These are phyloP conservation scores for Phycomyces blakesleeanus DNA, from an alignment of 192 early-diverging fungal genomes.

Conservation along the genomic window DNA sequence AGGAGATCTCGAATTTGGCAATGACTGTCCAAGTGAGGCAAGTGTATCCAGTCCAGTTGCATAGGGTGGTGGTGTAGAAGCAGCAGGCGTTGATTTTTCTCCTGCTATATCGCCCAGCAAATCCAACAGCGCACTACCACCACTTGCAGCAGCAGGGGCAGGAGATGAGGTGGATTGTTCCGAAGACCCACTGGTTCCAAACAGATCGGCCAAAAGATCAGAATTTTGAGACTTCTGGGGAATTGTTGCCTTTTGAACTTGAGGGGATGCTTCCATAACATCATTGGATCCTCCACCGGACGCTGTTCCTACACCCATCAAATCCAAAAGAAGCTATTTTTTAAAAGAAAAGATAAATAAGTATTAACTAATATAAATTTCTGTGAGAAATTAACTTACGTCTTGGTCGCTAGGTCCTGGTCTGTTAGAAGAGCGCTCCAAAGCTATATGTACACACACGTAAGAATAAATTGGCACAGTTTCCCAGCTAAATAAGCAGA, in stretches of 20 bases:
- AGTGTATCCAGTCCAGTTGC: constrained; percentile 19
- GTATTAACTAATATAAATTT: constrained; percentile 28
- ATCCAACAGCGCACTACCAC: constrained; percentile 27
- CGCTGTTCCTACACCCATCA: constrained; percentile 63
- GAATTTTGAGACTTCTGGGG: constrained; percentile 32
- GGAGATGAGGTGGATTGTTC: constrained; percentile 31
- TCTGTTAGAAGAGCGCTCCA: constrained; percentile 10
- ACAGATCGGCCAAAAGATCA: constrained; percentile 72
- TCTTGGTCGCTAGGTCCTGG: constrained; percentile 51
- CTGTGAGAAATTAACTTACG: constrained; percentile 35
- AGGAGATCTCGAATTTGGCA: constrained; percentile 3
- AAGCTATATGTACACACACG: not conserved
- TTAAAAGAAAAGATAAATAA: constrained; percentile 23
- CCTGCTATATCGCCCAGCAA: constrained; percentile 17
- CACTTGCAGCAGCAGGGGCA: constrained; percentile 20
- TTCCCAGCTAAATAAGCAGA: not conserved
- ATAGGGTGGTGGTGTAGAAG: not conserved
- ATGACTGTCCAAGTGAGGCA: constrained; percentile 3
- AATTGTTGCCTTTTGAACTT: constrained; percentile 27
- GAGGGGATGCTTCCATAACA: constrained; percentile 31
- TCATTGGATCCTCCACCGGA: constrained; percentile 36
- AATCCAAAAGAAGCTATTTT: constrained; percentile 55
- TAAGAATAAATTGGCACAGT: no score
- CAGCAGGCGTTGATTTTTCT: constrained; percentile 5
- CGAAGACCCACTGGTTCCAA: constrained; percentile 43